Base-by-base conservation (phyloP, 768 basidiomycete genomes). In the Mycena indigotica region DNA sequence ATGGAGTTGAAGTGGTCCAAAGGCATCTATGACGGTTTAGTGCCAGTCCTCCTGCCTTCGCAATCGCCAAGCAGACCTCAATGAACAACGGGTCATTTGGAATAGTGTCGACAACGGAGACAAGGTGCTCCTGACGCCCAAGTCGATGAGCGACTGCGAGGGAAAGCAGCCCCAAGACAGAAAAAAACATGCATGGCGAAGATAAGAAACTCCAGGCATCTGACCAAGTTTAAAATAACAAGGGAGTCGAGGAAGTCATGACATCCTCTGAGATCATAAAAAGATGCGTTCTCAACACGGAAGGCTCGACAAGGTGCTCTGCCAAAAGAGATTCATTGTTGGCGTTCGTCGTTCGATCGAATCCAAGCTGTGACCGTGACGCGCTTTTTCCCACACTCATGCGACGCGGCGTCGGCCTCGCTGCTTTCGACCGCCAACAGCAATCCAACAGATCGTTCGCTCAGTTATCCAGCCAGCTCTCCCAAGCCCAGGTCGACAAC, bases 401-500 rank as follows among this genome's bases (percentile, higher is more conserved):
- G 89, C 84, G 91, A 60, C 78, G 91, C 56, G 93, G 94, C 23
- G 91, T 87, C 48, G 95, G 95, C 1, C 77, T 96, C 17, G 92
- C 93, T 2, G 95, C 91, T 10, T 89, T 98, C 56, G 90, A 94
- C 55, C 80, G 91, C n/a, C 91, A 95, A 67, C 85, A 89, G 56
- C 85, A 89, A 65, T 88, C 91, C 8, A 80, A 89, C 29, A 83
- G 84, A 10, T 92, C 89, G 12, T 99, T 91, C 70, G 85, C 89
- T 1, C 78, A 85, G 32, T 87, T 98, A 45, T 95, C 94, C 2
- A 82, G 80, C 23, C 83, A 87, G 60, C 80, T 98, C 57, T 91
- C 91, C 17, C 78, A 82, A 56, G 74, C 84, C 0, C 93, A 98
- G 66, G 77, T 96, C 55, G 81, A 89, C 44, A 78, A 87, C 57